Evolutionary conservation across 768 basidiomycete genomes (phyloP), one percentile per base, ranked within the genome.

Genomic region (Gelatoporia subvermispora): DNA sequence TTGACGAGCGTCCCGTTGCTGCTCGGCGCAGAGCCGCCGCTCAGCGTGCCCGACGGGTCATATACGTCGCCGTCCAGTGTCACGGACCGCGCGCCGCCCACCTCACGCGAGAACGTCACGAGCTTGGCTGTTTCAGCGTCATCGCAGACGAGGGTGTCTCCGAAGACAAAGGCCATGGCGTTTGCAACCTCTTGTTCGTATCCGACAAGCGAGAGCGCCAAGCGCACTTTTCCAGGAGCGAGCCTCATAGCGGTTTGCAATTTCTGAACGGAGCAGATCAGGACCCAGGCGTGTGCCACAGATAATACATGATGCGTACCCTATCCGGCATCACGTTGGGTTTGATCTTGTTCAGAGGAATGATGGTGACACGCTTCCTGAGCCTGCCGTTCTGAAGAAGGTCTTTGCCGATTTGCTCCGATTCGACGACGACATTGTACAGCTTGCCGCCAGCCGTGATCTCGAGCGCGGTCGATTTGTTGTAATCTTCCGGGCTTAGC

Each of bases 11-110:
- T 72, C 1, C 88, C 87, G 25, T 76, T 82, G 20, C 82, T 74
- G 52, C 72, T 85, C 0, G 93, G 90, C 0, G 92, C 84, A 1
- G 92, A 80, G 1, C 96, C 96, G 4, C 96, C 96, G 17, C 85
- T 90, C 17, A 99, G 79, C 0, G 89, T 94, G 7, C 95, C 95
- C 8, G 88, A 87, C 2, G 96, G 95, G 53, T 99, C 96, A 65
- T 99, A 98, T 10, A 96, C 81, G 60, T 98, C 96, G 2, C 96
- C 96, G 2, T 91, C 85, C 18, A 96, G 73, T 7, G 96, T 99
- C 41, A 98, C 93, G 9, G 90, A 93, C 43, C 84, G 84, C 42
- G 88, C 82, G 9, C 80, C 73, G 18, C 75, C 73, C 13, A 86
- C 75, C 9, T 80, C 72, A 17, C 62, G 68, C 47, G 82, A 72